Conservation (phyloP, 495 filamentous ascomycete species). For the Aspergillus kassunensis region DNA sequence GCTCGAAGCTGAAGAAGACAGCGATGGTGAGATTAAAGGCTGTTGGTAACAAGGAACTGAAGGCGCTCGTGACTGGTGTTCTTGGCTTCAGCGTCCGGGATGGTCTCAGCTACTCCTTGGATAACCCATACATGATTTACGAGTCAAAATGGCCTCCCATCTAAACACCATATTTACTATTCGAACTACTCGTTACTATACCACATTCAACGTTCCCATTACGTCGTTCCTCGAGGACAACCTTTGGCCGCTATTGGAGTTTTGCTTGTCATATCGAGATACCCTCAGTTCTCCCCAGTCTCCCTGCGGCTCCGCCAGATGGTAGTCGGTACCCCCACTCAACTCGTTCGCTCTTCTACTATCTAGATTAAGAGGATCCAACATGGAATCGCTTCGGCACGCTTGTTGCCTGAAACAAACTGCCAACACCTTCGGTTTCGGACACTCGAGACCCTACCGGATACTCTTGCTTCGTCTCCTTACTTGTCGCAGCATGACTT, state of each 20-base stretch:
- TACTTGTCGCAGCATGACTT: conserved; percentile 11
- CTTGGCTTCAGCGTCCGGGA: no score
- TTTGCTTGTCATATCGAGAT: not conserved
- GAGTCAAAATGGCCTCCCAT: conserved; percentile 10
- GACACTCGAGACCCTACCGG: not conserved
- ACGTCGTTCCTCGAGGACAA: not conserved
- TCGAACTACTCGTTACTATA: conserved; percentile 10
- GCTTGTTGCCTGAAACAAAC: no score
- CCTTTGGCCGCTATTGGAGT: not conserved
- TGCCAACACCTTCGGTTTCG: no score
- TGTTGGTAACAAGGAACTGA: no score
- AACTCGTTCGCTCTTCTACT: not conserved
- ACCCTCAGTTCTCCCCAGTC: conserved; percentile 3
- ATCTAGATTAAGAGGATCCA: not conserved
- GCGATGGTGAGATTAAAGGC: no score
- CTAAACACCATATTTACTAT: conserved; percentile 13
- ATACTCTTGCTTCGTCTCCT: conserved; percentile 2
- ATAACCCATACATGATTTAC: conserved; percentile 14
- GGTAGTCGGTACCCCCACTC: not conserved
- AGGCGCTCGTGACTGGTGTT: no score
- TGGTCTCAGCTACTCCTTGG: not conserved
- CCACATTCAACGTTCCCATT: not conserved
- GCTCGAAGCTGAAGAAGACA: no score
- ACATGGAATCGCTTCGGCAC: no score
- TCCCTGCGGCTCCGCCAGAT: not conserved